phyloP scores from a whole-genome alignment of 768 basidiomycete genomes.

The Leccinum truebloodii region DNA sequence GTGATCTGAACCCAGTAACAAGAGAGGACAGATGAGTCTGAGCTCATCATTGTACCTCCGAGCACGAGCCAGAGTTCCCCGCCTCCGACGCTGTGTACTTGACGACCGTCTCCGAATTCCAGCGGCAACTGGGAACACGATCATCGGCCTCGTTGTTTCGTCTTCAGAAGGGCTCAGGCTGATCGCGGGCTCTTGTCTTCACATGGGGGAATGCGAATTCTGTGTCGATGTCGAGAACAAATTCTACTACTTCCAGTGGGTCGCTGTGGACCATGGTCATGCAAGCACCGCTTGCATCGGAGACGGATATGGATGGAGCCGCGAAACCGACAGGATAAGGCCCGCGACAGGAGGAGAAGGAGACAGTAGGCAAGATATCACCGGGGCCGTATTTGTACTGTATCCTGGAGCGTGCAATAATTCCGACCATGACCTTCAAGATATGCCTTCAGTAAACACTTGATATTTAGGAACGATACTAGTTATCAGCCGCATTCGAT shows the following conservation, averaged over 20 bases:
- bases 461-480: too few relatives aligned
- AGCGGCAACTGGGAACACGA: neutral
- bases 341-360: neutral
- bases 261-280: conserved; percentile 17
- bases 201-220: neutral
- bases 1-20: conserved; percentile 48
- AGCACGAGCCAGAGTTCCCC: conserved; percentile 37
- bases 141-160: conserved; percentile 8
- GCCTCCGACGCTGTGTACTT: conserved; percentile 55
- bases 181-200: neutral
- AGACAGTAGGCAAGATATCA: too few relatives aligned
- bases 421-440: too few relatives aligned
- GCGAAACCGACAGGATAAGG: conserved; percentile 1
- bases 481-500: too few relatives aligned
- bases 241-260: neutral
- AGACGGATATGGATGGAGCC: conserved; percentile 4
- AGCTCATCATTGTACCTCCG: conserved; percentile 48
- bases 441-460: too few relatives aligned
- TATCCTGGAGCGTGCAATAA: too few relatives aligned
- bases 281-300: conserved; percentile 33
- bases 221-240: conserved; percentile 1
- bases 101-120: conserved; percentile 23
- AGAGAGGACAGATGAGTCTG: conserved; percentile 66
- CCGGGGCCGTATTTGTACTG: too few relatives aligned
- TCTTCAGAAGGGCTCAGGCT: conserved; percentile 9